These are phyloP conservation scores for Ganoderma multipileum DNA, from an alignment of 1,284 basidiomycete species.

Conservation along the genomic window DNA sequence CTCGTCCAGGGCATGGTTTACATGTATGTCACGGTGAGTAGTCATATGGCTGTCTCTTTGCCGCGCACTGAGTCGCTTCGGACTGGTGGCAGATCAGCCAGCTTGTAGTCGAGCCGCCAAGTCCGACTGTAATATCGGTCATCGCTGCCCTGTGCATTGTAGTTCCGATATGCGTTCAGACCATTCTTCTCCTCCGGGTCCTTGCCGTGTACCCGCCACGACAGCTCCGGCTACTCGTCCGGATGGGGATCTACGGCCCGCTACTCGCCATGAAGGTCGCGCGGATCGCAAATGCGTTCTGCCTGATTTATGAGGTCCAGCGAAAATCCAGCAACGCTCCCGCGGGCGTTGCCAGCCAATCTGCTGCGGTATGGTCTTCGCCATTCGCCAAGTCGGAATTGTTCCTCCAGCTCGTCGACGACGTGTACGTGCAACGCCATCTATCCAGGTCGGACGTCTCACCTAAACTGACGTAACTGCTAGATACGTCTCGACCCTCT, in stretches of 20 bases:
- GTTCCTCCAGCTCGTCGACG: conserved; percentile 38
- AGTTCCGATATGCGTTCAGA: conserved; percentile 31
- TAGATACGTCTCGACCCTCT: conserved; percentile 4
- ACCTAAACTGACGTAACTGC: background rate
- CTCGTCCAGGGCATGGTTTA: conserved; percentile 19
- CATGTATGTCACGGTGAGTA: conserved; percentile 3
- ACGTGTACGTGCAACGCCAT: conserved; percentile 26
- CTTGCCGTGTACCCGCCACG: conserved; percentile 31
- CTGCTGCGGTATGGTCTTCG: background rate
- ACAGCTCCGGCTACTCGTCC: conserved; percentile 10
- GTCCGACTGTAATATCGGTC: background rate
- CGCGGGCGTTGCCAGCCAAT: background rate
- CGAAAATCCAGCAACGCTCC: background rate
- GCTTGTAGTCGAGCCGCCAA: background rate
- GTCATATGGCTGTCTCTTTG: no score
- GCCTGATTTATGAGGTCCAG: background rate
- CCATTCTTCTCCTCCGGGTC: conserved; percentile 35
- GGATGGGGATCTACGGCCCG: conserved; percentile 9
- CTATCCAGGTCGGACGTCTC: no score
- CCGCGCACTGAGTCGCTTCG: background rate
- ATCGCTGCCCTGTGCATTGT: conserved; percentile 15
- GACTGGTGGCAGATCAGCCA: background rate
- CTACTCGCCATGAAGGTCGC: background rate
- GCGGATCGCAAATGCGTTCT: background rate
- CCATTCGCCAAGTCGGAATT: conserved; percentile 32